phyloP scores from a whole-genome alignment of 805 yeast genomes.

The Monosporozyma solicola region DNA sequence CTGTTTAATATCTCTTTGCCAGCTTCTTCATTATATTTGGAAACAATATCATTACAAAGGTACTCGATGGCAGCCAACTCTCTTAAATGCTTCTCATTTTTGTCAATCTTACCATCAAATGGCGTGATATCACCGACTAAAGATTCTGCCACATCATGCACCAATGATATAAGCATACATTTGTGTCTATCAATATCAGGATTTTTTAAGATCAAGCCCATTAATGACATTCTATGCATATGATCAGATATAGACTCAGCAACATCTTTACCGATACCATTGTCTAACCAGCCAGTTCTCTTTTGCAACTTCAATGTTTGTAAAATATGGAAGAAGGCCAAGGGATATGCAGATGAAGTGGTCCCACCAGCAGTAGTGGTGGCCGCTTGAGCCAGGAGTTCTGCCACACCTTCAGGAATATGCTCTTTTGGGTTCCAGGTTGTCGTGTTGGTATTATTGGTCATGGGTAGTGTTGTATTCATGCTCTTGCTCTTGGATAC shows the following conservation, averaged over 20 bases:
- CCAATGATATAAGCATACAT: slow-evolving; percentile 77
- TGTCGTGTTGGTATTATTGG: not conserved
- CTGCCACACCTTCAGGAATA: slow-evolving; percentile 34
- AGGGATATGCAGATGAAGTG: slow-evolving; percentile 20
- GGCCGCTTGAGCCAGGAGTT: slow-evolving; percentile 9
- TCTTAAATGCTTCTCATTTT: slow-evolving; percentile 74
- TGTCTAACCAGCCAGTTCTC: slow-evolving; percentile 92
- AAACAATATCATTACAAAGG: slow-evolving; percentile 44
- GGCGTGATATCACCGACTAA: slow-evolving; percentile 95
- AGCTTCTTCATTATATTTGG: slow-evolving; percentile 53
- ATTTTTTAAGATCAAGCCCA: slow-evolving; percentile 55
- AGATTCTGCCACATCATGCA: slow-evolving; percentile 92
- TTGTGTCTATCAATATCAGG: slow-evolving; percentile 46
- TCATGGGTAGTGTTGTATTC: slow-evolving; percentile 8
- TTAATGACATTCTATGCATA: slow-evolving; percentile 89
- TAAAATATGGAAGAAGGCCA: slow-evolving; percentile 58
- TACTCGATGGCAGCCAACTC: slow-evolving; percentile 67
- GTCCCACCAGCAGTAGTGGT: not conserved
- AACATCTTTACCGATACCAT: slow-evolving; percentile 35
- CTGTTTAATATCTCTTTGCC: slow-evolving; percentile 56
- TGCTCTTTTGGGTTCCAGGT: slow-evolving; percentile 39
- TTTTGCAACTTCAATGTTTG: slow-evolving; percentile 65
- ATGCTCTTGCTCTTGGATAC: not conserved
- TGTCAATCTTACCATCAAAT: slow-evolving; percentile 51
- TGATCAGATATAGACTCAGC: slow-evolving; percentile 77